Base-by-base conservation (phyloP, 495 filamentous ascomycete species). In the Evansstolkia leycettana region DNA sequence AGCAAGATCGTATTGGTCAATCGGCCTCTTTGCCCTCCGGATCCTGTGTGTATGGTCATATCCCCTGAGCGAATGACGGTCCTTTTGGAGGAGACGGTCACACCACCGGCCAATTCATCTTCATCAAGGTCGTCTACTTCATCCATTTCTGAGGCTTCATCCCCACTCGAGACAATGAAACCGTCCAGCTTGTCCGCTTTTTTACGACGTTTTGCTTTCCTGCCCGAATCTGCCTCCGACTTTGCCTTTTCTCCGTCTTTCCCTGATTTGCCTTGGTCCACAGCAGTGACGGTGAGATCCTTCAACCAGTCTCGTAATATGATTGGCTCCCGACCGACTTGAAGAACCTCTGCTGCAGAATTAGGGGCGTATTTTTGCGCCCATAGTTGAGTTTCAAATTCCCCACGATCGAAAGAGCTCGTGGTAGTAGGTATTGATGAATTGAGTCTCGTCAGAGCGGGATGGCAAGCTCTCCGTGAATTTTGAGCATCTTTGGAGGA, bases 291-390 rank as follows among this genome's bases (percentile, higher is more conserved):
- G 28, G 72, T 80, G 11, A 92, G 65, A 26, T 64, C 70, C 23
- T 67, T 67, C n/a, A 99, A 64, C 92, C 92, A 99, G 33, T 94
- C 78, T 31, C 75, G 73, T 19, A 99, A 54, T 18, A 92, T 59
- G 5, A 65, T 53, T 4, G 72, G 74, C 52, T 95, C 85, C 7
- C 58, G 71, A 0, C 84, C 82, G 13, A 62, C 48, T 48, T 94
- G 88, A 15, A 99, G 70, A 1, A 94, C 80, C 39, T 88, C 74
- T 5, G 62, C 62, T 1, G 84, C 76, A 16, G 51, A 62, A 18
- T 48, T 60, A 0, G 92, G 92, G 1, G 84, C 75, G 62, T 95
- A 94, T 45, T 99, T 99, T 18, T 87, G 78, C 2, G 61, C 46
- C 92, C 92, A 99, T 27, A 75, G 57, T 17, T 67, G 61, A 0